These are phyloP conservation scores for Porphyra umbilicalis DNA, from an alignment of 31 red algal species.

Conservation along the genomic window DNA sequence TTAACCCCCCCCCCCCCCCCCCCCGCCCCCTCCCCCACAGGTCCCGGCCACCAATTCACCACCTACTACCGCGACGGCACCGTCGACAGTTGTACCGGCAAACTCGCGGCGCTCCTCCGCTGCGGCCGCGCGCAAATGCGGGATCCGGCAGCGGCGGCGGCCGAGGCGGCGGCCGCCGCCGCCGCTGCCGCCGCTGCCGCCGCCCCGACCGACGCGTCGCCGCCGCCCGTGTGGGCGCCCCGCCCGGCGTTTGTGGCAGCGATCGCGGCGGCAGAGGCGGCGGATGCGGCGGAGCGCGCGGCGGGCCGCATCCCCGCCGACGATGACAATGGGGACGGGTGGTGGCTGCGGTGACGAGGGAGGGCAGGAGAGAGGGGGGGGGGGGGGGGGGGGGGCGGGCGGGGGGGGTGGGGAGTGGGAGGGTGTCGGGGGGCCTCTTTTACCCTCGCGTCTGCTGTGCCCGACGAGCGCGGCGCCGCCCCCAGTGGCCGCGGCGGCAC, in stretches of 20 bases:
- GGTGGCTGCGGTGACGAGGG: constrained; percentile 1
- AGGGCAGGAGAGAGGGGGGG: background rate
- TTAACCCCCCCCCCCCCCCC: background rate
- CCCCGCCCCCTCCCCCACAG: background rate
- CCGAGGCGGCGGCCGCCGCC: background rate
- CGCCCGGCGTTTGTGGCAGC: background rate
- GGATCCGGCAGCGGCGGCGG: background rate
- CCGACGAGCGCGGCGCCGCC: too few relatives aligned
- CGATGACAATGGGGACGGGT: background rate
- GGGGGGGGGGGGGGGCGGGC: too few relatives aligned
- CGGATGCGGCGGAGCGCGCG: background rate
- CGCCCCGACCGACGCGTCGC: background rate
- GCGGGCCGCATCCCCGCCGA: background rate
- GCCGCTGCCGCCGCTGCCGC: background rate
- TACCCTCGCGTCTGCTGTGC: too few relatives aligned
- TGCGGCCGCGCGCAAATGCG: background rate
- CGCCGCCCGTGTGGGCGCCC: background rate
- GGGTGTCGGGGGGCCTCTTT: too few relatives aligned
- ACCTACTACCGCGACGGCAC: background rate
- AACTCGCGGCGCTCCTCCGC: background rate
- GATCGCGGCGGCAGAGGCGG: background rate
- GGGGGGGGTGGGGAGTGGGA: too few relatives aligned
- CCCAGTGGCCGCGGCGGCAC: too few relatives aligned
- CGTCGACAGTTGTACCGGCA: background rate
- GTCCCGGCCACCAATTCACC: background rate